Base-by-base conservation (phyloP, 2,329 filamentous ascomycete genomes). In the Paraconiothyrium brasiliense region DNA sequence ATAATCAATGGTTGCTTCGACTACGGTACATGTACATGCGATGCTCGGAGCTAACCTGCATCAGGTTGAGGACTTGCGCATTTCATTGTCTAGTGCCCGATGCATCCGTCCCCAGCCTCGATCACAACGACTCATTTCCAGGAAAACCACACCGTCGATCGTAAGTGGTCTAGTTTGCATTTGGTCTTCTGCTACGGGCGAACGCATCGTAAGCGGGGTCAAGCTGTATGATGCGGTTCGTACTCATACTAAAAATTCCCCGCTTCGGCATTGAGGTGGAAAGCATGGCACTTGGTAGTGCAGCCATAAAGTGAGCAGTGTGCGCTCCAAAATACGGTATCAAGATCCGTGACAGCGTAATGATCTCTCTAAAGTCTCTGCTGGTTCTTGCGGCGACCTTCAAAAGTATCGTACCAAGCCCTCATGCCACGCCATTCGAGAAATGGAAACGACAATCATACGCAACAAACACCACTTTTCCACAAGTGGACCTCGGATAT, bases 401-500 rank as follows among this genome's bases (percentile, higher is more conserved):
- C 20, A 46, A 48, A 13, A 32, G 30, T 16, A 52, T 47, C n/a
- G 24, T 54, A 41, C 59, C 56, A 32, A 32, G 37, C 13, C 59
- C 62, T 13, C 37, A 49, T 47, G 43, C 41, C 16, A 57, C 51
- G 22, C 63, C 63, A 7, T 65, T 60, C 22, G 58, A 56, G 24
- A n/a, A 22, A 34, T 24, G 57, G 27, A 65, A 60, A 35, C 60
- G 52, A 43, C 57, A 59, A 57, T 32, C 60, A 2, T 14, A 7
- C 20, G 5, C 24, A 43, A 37, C 39, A 24, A 52, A 64, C 37
- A 39, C 37, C 16, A 39, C 13, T 34, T 59, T 52, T 32, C 50
- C 62, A 35, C 50, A 37, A 24, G 69, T 72, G 8, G 71, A 74
- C 51, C 65, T 73, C 4, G 68, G 68, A 3, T 73, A 74, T 56